Percentiles rank a stretch among this genome's conserved stretches.
phyloP scores from a whole-genome alignment of 148 eudicot species.

The Hydrangea macrophylla region DNA sequence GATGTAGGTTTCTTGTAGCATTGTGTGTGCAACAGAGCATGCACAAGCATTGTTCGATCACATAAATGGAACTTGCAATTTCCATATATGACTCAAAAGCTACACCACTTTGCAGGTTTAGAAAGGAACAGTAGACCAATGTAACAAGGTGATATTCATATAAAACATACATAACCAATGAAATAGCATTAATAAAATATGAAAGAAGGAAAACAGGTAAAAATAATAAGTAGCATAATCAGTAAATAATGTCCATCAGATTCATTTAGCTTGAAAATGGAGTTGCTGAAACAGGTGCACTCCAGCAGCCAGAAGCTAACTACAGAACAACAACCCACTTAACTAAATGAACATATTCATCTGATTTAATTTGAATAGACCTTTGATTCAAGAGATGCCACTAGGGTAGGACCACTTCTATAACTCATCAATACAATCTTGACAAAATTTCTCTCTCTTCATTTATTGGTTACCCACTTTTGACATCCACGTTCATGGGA shows the following conservation, averaged over 20 bases:
- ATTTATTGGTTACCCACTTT: conserved; percentile 25
- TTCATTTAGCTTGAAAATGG: neutral
- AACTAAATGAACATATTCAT: neutral
- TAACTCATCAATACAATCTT: conserved; percentile 15
- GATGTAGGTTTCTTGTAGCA: neutral
- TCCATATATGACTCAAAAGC: neutral
- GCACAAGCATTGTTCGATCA: neutral
- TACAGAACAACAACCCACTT: neutral
- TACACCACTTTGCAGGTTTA: neutral
- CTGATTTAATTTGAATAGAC: neutral
- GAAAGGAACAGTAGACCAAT: neutral
- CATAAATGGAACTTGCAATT: neutral
- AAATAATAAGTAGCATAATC: neutral
- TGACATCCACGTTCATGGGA: conserved; percentile 35
- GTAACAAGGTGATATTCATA: neutral
- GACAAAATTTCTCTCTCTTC: conserved; percentile 22
- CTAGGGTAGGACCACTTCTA: neutral
- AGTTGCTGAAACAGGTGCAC: neutral
- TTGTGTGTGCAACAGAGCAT: too few species aligned
- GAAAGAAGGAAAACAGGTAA: neutral
- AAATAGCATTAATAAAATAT: neutral
- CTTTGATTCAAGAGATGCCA: conserved; percentile 14
- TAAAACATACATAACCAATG: neutral
- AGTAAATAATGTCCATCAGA: neutral
- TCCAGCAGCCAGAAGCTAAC: neutral